Evolutionary conservation across 2,329 filamentous ascomycete species (phyloP), one percentile per base, ranked within the genome.

Genomic region (Aspergillus ibericus): DNA sequence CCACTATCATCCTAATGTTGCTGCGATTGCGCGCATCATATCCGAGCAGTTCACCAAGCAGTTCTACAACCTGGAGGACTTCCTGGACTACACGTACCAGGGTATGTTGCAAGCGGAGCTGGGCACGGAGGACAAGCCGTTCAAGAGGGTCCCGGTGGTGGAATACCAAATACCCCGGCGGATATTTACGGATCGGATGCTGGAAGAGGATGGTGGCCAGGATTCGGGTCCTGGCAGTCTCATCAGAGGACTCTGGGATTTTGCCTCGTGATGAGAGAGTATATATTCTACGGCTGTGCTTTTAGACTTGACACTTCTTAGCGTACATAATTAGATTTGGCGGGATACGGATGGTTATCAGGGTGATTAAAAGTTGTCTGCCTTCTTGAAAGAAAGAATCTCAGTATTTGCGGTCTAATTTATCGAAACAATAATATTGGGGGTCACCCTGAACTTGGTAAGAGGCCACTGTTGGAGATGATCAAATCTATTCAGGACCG

Each of bases 31-130:
- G 46, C 95, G 92, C 76, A 96, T 99, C 63, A 87, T 99, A 58
- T 91, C 91, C 2, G 92, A 98, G 77, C 95, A 98, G 74, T 99
- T 98, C 74, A 99, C 95, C 2, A 99, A 99, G 78, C 88, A 92
- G 66, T 84, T 89, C 2, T 99, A 98, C 76, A 95, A 92, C 67
- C 78, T 97, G n/a, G 95, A 99, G 72, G 95, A 99, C 72, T 99
- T 99, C 76, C 78, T 98, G 49, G 95, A 99, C 71, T 92, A 98
- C 74, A 93, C 91, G 0, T 99, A 98, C 76, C 73, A 77, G 58
- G 78, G 75, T 8, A 85, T 99, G 72, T 78, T 98, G 44, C 91
- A 95, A 60, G 88, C 88, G 3, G 95, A 99, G 74, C 81, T 96
- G 63, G 76, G 76, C 0, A 62, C 63, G 2, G 77, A 76, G 56